A percentile compares a stretch with the other conserved stretches of the same genome.
phyloP scores from a whole-genome alignment of 139 green algal genomes.

The Micractinium conductrix region DNA sequence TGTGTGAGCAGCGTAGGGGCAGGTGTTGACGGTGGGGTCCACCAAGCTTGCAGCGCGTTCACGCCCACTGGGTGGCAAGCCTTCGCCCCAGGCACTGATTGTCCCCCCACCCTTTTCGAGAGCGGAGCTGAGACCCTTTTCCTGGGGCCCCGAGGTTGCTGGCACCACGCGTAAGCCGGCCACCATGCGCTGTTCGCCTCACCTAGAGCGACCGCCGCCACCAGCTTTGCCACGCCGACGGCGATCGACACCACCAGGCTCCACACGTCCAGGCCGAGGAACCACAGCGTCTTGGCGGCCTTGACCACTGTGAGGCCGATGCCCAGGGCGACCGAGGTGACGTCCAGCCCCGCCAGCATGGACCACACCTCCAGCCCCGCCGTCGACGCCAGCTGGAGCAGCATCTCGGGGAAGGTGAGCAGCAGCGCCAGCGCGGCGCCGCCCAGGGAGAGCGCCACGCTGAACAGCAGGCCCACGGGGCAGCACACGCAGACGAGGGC shows the following conservation, averaged over 20 bases:
- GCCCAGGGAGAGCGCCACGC: not conserved
- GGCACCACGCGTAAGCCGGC: no score
- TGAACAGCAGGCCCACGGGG: slow-evolving; percentile 13
- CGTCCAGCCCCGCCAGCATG: not conserved
- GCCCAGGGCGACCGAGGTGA: not conserved
- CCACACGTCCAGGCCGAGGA: slow-evolving; percentile 2
- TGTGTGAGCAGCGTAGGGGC: no score
- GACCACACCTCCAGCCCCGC: not conserved
- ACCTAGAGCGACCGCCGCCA: not conserved
- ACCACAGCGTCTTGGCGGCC: slow-evolving; percentile 1
- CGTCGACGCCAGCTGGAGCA: not conserved
- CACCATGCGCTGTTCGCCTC: no score
- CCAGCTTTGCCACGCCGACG: not conserved
- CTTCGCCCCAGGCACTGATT: no score
- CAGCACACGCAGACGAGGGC: slow-evolving; percentile 4
- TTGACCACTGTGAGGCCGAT: not conserved
- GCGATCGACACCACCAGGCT: not conserved
- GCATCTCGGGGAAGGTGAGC: not conserved
- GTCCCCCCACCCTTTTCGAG: no score
- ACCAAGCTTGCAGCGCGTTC: not conserved
- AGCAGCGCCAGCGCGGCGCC: not conserved
- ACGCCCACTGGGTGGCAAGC: no score
- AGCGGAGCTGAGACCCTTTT: no score
- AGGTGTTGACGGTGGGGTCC: no score
- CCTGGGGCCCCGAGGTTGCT: no score